These are phyloP conservation scores for Fusarium sp. DNA, from an alignment of 2,329 filamentous ascomycete species.

Conservation along the genomic window DNA sequence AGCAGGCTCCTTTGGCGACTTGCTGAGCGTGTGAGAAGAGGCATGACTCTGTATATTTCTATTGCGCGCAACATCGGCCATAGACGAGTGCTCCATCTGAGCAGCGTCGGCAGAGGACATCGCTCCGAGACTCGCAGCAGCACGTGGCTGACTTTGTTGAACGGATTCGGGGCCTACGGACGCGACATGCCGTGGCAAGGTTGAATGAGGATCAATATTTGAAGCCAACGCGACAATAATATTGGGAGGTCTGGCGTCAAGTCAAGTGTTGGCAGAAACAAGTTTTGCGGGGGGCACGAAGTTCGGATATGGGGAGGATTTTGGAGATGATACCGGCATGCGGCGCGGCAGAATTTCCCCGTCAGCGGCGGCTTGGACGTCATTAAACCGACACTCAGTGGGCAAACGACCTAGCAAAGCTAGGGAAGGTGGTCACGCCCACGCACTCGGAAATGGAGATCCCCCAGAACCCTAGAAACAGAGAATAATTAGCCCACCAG, in stretches of 20 bases:
- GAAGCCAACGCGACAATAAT: conserved; percentile 18
- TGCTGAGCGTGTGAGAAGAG: conserved; percentile 36
- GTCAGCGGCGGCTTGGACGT: conserved; percentile 47
- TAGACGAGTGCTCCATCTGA: conserved; percentile 69
- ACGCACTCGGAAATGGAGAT: conserved; percentile 12
- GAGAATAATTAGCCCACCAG: conserved; percentile 13
- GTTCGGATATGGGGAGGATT: conserved; percentile 37
- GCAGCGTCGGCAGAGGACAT: conserved; percentile 69
- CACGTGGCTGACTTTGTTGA: conserved; percentile 45
- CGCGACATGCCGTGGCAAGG: conserved; percentile 46
- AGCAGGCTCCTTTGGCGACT: conserved; percentile 54
- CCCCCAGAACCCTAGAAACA: conserved; percentile 33
- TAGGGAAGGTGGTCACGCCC: conserved; percentile 42
- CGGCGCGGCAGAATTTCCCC: conserved; percentile 49
- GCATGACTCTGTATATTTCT: conserved; percentile 50
- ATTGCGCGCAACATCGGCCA: conserved; percentile 64
- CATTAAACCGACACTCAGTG: conserved; percentile 47
- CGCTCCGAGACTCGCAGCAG: conserved; percentile 50
- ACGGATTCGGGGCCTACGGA: conserved; percentile 36
- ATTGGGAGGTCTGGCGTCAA: not conserved
- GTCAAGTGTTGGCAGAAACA: conserved; percentile 15
- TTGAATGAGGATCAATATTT: conserved; percentile 6
- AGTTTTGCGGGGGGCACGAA: conserved; percentile 22
- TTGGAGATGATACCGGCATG: conserved; percentile 36
- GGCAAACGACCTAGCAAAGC: conserved; percentile 21